These are phyloP conservation scores for Mycocalia duriaeana DNA, from an alignment of 1,284 basidiomycete genomes.

Conservation along the genomic window DNA sequence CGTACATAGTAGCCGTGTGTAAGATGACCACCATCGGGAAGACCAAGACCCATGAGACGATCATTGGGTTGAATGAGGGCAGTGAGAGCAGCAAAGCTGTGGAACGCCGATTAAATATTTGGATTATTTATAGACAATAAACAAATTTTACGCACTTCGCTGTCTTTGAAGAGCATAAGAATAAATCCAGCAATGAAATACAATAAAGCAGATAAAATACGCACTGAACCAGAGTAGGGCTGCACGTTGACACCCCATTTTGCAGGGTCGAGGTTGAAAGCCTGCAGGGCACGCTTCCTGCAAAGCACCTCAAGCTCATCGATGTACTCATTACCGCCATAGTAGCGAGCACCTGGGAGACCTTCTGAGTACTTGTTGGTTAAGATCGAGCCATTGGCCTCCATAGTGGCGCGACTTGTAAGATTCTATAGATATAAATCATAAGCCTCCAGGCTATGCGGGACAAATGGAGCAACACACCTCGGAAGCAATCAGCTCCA, in stretches of 20 bases:
- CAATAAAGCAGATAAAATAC: slow-evolving; percentile 25
- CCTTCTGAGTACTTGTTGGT: slow-evolving; percentile 99
- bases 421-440: slow-evolving; percentile 61
- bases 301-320: slow-evolving; percentile 95
- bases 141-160: slow-evolving; percentile 84
- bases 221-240: slow-evolving; percentile 90
- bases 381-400: slow-evolving; percentile 97
- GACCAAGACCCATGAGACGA: slow-evolving; percentile 97
- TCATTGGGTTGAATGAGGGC: slow-evolving; percentile 97
- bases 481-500: slow-evolving; percentile 96
- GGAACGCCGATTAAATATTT: no score
- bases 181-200: slow-evolving; percentile 1
- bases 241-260: slow-evolving; percentile 99
- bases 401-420: slow-evolving; percentile 91
- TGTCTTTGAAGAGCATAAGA: slow-evolving; percentile 42
- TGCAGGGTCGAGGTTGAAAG: slow-evolving; percentile 91
- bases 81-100: slow-evolving; percentile 96
- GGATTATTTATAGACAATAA: no score
- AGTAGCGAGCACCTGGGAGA: slow-evolving; percentile 93
- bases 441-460: background rate
- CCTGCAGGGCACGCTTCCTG: slow-evolving; percentile 92
- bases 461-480: slow-evolving; percentile 31
- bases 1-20: slow-evolving; percentile 95
- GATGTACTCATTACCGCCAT: slow-evolving; percentile 96
- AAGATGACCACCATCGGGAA: slow-evolving; percentile 97